These are phyloP conservation scores for Xylaria sp. DNA, from an alignment of 2,329 filamentous ascomycete genomes.

Conservation along the genomic window DNA sequence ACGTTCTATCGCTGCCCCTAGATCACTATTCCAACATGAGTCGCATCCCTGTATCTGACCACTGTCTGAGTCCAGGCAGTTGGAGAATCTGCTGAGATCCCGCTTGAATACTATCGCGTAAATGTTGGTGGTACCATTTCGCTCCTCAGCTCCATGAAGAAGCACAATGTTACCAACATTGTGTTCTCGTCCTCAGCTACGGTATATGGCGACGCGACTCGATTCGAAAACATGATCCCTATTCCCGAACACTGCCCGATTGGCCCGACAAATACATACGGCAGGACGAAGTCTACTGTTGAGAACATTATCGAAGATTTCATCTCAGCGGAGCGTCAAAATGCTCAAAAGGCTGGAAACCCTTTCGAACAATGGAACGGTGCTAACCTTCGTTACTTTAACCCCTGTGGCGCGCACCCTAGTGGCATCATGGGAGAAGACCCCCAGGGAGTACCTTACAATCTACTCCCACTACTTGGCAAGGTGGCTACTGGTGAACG, in stretches of 20 bases:
- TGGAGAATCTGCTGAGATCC: slow-evolving; percentile 91
- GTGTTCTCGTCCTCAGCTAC: slow-evolving; percentile 99
- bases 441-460: slow-evolving; percentile 93
- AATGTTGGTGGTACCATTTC: slow-evolving; percentile 93
- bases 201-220: slow-evolving; percentile 96
- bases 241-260: slow-evolving; percentile 97
- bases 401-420: slow-evolving; percentile 93
- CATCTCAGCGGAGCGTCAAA: slow-evolving; percentile 84
- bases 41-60: slow-evolving; percentile 24
- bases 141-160: slow-evolving; percentile 84
- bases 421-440: slow-evolving; percentile 98
- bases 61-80: slow-evolving; percentile 70
- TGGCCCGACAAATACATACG: slow-evolving; percentile 96
- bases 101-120: slow-evolving; percentile 96
- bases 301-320: slow-evolving; percentile 92
- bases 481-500: slow-evolving; percentile 96
- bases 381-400: slow-evolving; percentile 94
- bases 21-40: neutral
- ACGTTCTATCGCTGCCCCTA: slow-evolving; percentile 35
- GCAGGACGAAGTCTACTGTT: slow-evolving; percentile 91
- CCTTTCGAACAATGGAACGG: slow-evolving; percentile 86
- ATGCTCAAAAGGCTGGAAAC: slow-evolving; percentile 79
- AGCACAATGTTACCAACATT: slow-evolving; percentile 92
- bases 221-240: slow-evolving; percentile 97
- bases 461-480: slow-evolving; percentile 89